A percentile compares a stretch with the other conserved stretches of the same genome.
Evolutionary conservation across 2,329 filamentous ascomycete genomes (phyloP).

Genomic region (Westerdykella aurantiaca): DNA sequence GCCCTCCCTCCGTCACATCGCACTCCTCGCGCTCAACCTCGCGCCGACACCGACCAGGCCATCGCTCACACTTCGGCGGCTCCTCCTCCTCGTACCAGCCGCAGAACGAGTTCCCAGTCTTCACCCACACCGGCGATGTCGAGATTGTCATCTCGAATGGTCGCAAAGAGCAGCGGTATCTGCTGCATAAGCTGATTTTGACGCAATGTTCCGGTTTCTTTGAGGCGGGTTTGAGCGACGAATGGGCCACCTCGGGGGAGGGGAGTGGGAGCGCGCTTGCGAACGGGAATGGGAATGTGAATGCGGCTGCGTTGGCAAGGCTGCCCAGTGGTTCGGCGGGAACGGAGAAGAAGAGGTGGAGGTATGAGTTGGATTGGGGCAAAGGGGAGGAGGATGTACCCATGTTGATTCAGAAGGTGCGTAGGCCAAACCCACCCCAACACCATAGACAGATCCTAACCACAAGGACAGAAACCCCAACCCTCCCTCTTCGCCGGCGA

Average conservation of each 20-base stretch:
- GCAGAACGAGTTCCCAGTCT: conserved; percentile 89
- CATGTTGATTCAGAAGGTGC: conserved; percentile 78
- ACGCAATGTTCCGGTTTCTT: conserved; percentile 92
- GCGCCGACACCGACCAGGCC: conserved; percentile 63
- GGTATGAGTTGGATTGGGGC: conserved; percentile 80
- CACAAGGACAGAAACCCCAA: conserved; percentile 21
- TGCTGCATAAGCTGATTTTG: conserved; percentile 81
- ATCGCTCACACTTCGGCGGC: conserved; percentile 74
- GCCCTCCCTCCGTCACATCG: conserved; percentile 59
- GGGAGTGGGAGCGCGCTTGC: conserved; percentile 8
- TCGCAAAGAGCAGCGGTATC: conserved; percentile 71
- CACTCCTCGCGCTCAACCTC: conserved; percentile 44
- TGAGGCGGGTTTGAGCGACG: conserved; percentile 73
- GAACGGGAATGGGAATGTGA: conserved; percentile 13
- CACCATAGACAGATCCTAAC: neutral
- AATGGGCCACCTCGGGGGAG: conserved; percentile 58
- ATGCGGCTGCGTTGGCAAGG: conserved; percentile 33
- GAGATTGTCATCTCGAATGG: conserved; percentile 73
- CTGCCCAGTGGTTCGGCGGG: conserved; percentile 37
- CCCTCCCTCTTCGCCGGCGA: conserved; percentile 55
- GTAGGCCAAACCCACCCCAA: conserved; percentile 3
- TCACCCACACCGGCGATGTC: conserved; percentile 84
- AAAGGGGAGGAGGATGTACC: conserved; percentile 67
- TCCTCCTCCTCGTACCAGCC: conserved; percentile 57
- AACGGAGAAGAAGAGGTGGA: conserved; percentile 61